Evolutionary conservation across 1,284 basidiomycete species (phyloP), one percentile per base, ranked within the genome.

Genomic region (Ceratobasidium sp.): DNA sequence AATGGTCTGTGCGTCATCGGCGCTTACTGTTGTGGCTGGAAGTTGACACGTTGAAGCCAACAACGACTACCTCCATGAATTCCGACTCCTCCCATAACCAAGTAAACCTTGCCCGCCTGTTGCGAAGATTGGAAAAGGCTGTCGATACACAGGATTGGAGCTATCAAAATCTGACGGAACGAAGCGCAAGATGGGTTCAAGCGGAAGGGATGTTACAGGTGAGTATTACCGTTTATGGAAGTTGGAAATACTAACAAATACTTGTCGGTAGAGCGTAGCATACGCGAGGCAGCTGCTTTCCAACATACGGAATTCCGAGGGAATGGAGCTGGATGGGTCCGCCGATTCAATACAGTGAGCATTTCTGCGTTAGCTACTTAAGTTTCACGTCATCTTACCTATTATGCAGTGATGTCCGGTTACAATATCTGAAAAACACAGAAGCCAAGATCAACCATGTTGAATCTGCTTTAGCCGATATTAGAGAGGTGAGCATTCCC

Each of bases 61-160:
- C 53, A 21, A 60, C 67, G 16, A 70, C 67, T 11, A 59, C 36
- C 28, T 38, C 59, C 25, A 70, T 62, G 67, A 60, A 23, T 44
- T 49, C 67, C 12, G 67, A 70, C 44, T 59, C 67, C 7, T 59
- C 54, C 18, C 90, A 90, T 74, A 88, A 92, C 81, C 84, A 86
- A 74, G 85, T 92, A 18, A 92, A 92, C 78, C 82, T 92, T 9
- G 79, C 81, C 11, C 83, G 89, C 46, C 83, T 92, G 1, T 80
- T 92, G 7, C 82, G 84, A 54, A 80, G 86, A 70, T 82, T 92
- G 0, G 88, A 92, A 74, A 86, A 85, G 75, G 82, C 84, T 3
- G 81, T 86, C 0, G 79, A 83, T 6, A 81, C 83, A 12, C 81
- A 83, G 21, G 81, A 85, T 40, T 88, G 88, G 86, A 76, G 81